Evolutionary conservation across 2,329 filamentous ascomycete species (phyloP).

Genomic region (Fusarium sp.): DNA sequence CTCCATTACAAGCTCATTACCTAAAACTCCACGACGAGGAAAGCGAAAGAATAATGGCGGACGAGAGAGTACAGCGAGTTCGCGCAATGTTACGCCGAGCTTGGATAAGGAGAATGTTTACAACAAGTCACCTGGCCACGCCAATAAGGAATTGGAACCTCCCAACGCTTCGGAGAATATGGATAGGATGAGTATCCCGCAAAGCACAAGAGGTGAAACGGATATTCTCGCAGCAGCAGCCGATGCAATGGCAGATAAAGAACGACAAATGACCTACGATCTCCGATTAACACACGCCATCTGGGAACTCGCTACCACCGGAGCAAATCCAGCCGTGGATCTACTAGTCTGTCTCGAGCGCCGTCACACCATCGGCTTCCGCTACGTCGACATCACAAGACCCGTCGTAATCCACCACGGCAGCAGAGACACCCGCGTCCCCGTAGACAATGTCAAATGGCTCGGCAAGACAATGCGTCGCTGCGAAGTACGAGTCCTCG

Average conservation of each 20-base stretch:
- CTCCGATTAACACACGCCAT: conserved; percentile 89
- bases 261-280: conserved; percentile 82
- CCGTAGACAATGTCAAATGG: conserved; percentile 95
- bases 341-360: conserved; percentile 92
- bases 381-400: conserved; percentile 94
- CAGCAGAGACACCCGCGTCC: conserved; percentile 88
- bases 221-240: conserved; percentile 62
- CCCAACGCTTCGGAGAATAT: conserved; percentile 58
- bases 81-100: conserved; percentile 51
- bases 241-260: conserved; percentile 73
- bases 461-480: conserved; percentile 92
- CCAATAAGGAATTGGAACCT: conserved; percentile 34
- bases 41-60: conserved; percentile 67
- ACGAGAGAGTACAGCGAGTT: conserved; percentile 51
- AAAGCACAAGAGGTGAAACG: conserved; percentile 41
- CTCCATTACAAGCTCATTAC: conserved; percentile 82
- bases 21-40: conserved; percentile 70
- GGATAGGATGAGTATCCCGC: conserved; percentile 57
- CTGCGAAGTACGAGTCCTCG: conserved; percentile 90
- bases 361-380: conserved; percentile 90
- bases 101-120: conserved; percentile 64
- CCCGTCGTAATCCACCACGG: conserved; percentile 95
- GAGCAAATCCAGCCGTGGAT: conserved; percentile 94
- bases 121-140: conserved; percentile 42
- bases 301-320: conserved; percentile 90